A percentile compares a stretch with the other conserved stretches of the same genome.
These are phyloP conservation scores for Dactylellina cionopaga DNA, from an alignment of 2,329 filamentous ascomycete genomes.

Conservation along the genomic window DNA sequence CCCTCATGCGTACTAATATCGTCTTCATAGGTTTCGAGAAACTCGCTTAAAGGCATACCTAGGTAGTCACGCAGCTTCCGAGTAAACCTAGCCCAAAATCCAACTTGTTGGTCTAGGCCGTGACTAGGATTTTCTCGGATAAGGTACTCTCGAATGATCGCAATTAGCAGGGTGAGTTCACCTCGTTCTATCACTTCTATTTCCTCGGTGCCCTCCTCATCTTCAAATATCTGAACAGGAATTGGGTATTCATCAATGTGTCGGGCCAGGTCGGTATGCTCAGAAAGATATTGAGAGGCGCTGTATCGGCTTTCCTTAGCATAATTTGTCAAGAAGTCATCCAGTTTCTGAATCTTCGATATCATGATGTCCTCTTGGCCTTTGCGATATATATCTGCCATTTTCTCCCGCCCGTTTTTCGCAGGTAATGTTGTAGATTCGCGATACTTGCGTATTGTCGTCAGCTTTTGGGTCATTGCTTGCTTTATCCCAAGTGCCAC, in stretches of 20 bases:
- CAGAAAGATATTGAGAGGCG: slow-evolving; percentile 8
- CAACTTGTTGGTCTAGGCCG: neutral
- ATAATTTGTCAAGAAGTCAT: slow-evolving; percentile 26
- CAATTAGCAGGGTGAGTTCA: slow-evolving; percentile 27
- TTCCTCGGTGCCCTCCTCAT: slow-evolving; percentile 6
- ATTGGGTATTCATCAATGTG: slow-evolving; percentile 16
- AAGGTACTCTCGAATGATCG: slow-evolving; percentile 25
- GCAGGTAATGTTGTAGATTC: neutral
- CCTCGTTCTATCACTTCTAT: slow-evolving; percentile 15
- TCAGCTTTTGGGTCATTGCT: slow-evolving; percentile 38
- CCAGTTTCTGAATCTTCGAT: slow-evolving; percentile 29
- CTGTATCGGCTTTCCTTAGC: neutral
- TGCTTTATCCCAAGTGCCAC: slow-evolving; percentile 29
- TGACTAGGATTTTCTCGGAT: neutral
- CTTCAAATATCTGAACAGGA: slow-evolving; percentile 11
- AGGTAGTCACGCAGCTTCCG: neutral
- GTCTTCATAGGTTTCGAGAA: slow-evolving; percentile 1
- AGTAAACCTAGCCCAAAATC: slow-evolving; percentile 22
- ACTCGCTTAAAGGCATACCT: slow-evolving; percentile 15
- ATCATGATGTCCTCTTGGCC: slow-evolving; percentile 42
- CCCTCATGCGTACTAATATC: neutral
- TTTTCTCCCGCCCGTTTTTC: neutral
- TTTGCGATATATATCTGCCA: slow-evolving; percentile 31
- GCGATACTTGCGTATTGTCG: slow-evolving; percentile 14
- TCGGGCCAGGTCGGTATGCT: neutral